A percentile compares a stretch with the other conserved stretches of the same genome.
These are phyloP conservation scores for Botryobasidium botryosum DNA, from an alignment of 768 basidiomycete genomes.

Conservation along the genomic window DNA sequence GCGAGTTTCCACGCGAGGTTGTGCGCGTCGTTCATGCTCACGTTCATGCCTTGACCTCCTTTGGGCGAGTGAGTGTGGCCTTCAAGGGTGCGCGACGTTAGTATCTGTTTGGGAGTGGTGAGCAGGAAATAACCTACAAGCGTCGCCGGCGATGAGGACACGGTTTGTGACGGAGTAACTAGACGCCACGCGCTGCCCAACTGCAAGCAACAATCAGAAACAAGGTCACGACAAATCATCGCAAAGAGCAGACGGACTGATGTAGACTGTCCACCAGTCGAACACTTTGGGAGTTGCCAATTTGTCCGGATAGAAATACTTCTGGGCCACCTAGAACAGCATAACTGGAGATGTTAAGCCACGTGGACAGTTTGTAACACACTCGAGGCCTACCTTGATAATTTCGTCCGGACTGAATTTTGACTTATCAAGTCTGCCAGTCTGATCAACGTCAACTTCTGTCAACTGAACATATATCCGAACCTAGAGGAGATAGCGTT, in stretches of 20 bases:
- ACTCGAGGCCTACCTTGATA: slow-evolving; percentile 35
- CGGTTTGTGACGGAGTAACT: slow-evolving; percentile 11
- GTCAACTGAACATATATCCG: slow-evolving; percentile 56
- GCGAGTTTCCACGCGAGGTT: slow-evolving; percentile 18
- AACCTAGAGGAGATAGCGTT: no score
- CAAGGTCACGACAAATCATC: no score
- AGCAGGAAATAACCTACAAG: neutral
- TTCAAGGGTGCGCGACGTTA: slow-evolving; percentile 33
- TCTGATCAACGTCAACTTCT: slow-evolving; percentile 28
- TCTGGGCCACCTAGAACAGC: slow-evolving; percentile 31
- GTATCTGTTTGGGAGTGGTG: neutral
- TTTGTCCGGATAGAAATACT: slow-evolving; percentile 37
- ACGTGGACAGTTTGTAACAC: neutral
- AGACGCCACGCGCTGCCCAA: slow-evolving; percentile 14
- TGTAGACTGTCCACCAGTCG: no score
- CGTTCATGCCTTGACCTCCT: slow-evolving; percentile 18
- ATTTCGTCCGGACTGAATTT: slow-evolving; percentile 34
- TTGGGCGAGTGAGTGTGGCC: slow-evolving; percentile 19
- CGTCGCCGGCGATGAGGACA: slow-evolving; percentile 15
- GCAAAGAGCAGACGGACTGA: slow-evolving; percentile 59
- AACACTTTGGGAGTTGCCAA: neutral
- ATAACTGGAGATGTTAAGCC: neutral
- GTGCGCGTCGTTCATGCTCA: slow-evolving; percentile 16
- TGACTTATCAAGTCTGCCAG: slow-evolving; percentile 37
- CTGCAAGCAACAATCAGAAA: slow-evolving; percentile 60